Conservation (phyloP, 108 stramenopile species). For the Skeletonema grethae region DNA sequence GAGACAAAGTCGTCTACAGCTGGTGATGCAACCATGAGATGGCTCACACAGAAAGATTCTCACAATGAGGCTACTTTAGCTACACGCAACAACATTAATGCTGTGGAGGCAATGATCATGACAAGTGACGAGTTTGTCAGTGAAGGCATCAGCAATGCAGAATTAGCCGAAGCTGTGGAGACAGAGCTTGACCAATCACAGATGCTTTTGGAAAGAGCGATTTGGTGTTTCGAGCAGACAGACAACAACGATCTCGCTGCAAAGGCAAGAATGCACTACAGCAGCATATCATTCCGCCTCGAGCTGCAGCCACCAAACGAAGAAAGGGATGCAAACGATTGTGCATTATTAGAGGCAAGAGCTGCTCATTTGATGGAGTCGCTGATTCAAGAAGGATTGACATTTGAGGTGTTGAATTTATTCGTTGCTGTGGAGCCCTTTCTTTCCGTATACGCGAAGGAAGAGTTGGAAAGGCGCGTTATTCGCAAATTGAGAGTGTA, state of each 20-base stretch:
- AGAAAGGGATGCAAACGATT: background rate
- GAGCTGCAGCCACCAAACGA: background rate
- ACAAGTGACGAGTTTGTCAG: conserved; percentile 41
- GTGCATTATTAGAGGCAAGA: conserved; percentile 13
- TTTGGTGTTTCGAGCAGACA: conserved; percentile 45
- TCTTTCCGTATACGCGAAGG: conserved; percentile 11
- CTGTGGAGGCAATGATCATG: conserved; percentile 33
- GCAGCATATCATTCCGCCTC: conserved; percentile 28
- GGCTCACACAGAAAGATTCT: background rate
- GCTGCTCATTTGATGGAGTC: conserved; percentile 27
- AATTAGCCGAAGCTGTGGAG: conserved; percentile 19
- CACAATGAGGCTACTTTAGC: conserved; percentile 14
- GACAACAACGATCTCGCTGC: conserved; percentile 11
- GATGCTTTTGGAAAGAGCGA: conserved; percentile 27
- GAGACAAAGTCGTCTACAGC: conserved; percentile 44
- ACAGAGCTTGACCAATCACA: background rate
- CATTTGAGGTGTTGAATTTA: background rate
- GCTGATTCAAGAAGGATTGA: conserved; percentile 28
- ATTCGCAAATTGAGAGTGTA: background rate
- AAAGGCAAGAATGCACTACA: conserved; percentile 45
- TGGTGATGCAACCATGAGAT: conserved; percentile 41
- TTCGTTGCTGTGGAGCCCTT: background rate
- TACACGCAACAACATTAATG: conserved; percentile 22
- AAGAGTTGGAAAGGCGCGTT: conserved; percentile 8
- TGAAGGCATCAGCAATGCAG: conserved; percentile 37